Conservation (phyloP, 306 rosid genomes). For the Cicer chorassanicum region DNA sequence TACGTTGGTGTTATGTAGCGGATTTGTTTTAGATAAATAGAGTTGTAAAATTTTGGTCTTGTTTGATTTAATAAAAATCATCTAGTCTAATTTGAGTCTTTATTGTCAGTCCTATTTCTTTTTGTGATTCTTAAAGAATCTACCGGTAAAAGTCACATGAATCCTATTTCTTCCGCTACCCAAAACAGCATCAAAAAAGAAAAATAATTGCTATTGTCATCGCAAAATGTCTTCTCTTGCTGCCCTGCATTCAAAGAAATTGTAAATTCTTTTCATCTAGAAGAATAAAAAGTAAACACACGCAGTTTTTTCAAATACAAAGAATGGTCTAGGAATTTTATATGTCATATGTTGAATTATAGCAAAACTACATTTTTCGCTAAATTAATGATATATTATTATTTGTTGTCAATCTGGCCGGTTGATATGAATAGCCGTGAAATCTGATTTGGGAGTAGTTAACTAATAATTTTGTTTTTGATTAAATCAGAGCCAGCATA, state of each 20-base stretch:
- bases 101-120: too few relatives aligned
- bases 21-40: too few relatives aligned
- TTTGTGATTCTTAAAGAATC: too few relatives aligned
- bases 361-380: slow-evolving; percentile 1
- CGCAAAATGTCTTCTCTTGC: slow-evolving; percentile 20
- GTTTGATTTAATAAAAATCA: too few relatives aligned
- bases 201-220: slow-evolving; percentile 3
- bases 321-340: not conserved
- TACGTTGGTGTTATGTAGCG: too few relatives aligned
- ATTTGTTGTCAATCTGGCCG: not conserved
- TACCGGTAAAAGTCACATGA: too few relatives aligned
- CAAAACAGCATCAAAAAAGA: not conserved
- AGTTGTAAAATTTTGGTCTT: too few relatives aligned
- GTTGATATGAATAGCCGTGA: slow-evolving; percentile 23
- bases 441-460: slow-evolving; percentile 4
- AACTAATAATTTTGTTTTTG: slow-evolving; percentile 2
- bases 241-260: slow-evolving; percentile 28
- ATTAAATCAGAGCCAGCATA: slow-evolving; percentile 6
- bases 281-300: slow-evolving; percentile 43
- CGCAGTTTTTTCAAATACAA: not conserved
- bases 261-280: slow-evolving; percentile 37
- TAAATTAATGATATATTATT: not conserved
- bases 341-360: slow-evolving; percentile 2
- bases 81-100: too few relatives aligned
- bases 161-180: too few relatives aligned